A percentile compares a stretch with the other conserved stretches of the same genome.
Evolutionary conservation across 225 moss, liverwort and hornwort species (phyloP).

Genomic region (Pleurozium schreberi): DNA sequence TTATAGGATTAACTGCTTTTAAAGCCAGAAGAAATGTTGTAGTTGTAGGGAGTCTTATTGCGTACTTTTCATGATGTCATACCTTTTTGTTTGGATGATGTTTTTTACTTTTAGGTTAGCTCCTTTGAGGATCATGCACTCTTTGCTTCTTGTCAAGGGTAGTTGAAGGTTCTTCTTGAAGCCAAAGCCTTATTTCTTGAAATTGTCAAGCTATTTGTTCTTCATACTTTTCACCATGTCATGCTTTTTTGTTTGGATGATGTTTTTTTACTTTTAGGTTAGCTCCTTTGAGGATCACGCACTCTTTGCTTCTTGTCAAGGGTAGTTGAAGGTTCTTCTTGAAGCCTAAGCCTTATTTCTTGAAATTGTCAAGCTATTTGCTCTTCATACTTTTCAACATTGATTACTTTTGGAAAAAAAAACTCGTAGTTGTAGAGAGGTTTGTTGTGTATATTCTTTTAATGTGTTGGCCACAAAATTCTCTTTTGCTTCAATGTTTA

Average conservation of each 20-base stretch:
- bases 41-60: no score
- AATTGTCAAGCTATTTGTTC: no score
- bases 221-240: no score
- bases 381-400: not conserved
- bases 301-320: not conserved
- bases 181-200: no score
- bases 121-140: no score
- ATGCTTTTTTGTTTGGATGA: not conserved
- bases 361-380: not conserved
- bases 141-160: no score
- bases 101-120: no score
- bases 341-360: not conserved
- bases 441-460: not conserved
- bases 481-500: not conserved
- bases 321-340: not conserved
- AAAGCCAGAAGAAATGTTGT: no score
- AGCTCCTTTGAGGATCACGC: not conserved
- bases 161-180: no score
- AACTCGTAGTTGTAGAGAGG: not conserved
- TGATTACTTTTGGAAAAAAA: not conserved
- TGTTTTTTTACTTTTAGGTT: not conserved
- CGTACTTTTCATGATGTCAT: no score
- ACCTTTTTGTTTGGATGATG: no score
- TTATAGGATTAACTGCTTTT: no score
- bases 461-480: not conserved